These are phyloP conservation scores for Coemansia sp. DNA, from an alignment of 192 early-diverging fungal species.

Conservation along the genomic window DNA sequence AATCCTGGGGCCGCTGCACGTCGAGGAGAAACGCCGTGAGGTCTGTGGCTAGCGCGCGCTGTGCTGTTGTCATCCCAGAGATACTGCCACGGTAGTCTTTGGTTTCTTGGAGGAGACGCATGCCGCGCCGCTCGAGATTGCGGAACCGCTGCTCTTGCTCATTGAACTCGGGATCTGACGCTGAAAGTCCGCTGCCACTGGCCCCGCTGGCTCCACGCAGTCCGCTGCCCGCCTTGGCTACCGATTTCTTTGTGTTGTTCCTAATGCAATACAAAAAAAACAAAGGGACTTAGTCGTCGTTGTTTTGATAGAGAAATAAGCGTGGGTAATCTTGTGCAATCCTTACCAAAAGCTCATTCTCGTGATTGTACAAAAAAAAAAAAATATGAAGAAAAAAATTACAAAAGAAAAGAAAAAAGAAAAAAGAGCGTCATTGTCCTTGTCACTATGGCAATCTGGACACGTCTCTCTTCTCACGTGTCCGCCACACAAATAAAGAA, in stretches of 20 bases:
- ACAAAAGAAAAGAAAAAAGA: background rate
- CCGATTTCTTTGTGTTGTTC: constrained; percentile 50
- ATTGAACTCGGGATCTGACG: constrained; percentile 74
- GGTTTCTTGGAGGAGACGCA: constrained; percentile 87
- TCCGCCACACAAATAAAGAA: background rate
- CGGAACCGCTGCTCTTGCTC: constrained; percentile 80
- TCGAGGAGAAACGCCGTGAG: constrained; percentile 88
- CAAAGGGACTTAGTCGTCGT: background rate
- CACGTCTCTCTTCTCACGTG: no score
- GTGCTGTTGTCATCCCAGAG: constrained; percentile 81
- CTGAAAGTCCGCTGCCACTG: background rate
- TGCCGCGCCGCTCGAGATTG: constrained; percentile 82
- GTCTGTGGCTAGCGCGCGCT: constrained; percentile 84
- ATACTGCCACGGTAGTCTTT: constrained; percentile 92
- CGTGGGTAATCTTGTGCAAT: background rate
- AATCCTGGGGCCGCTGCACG: constrained; percentile 72
- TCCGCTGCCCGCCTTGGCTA: constrained; percentile 30
- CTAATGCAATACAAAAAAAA: constrained; percentile 19
- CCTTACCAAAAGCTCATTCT: constrained; percentile 21
- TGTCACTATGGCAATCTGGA: no score
- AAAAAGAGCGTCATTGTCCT: constrained; percentile 5
- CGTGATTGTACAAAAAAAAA: background rate
- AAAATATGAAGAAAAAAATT: constrained; percentile 6
- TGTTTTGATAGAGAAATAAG: background rate
- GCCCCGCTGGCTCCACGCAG: constrained; percentile 20